phyloP scores from a whole-genome alignment of 1,284 basidiomycete genomes.

The Somion occarium region DNA sequence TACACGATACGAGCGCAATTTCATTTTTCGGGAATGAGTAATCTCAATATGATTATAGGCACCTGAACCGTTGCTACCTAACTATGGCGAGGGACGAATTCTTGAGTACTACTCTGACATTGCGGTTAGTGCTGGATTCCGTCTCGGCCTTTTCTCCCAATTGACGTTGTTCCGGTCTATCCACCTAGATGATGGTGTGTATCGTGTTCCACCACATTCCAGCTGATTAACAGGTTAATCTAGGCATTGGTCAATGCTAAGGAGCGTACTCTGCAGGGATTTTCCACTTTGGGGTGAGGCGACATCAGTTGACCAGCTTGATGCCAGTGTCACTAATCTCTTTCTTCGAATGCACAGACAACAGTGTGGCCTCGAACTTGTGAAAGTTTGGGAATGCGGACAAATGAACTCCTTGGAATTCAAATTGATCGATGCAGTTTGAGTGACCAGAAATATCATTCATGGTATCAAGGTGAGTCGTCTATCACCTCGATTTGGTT shows the following conservation, averaged over 20 bases:
- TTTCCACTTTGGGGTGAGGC: slow-evolving; percentile 25
- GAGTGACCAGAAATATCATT: too few species aligned
- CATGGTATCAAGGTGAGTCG: too few species aligned
- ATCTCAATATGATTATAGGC: slow-evolving; percentile 20
- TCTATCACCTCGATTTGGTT: too few species aligned
- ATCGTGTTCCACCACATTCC: neutral
- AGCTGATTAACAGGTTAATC: neutral
- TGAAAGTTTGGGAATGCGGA: slow-evolving; percentile 1
- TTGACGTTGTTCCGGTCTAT: neutral
- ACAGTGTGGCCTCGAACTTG: neutral
- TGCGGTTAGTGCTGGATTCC: slow-evolving; percentile 20
- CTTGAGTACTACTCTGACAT: slow-evolving; percentile 27
- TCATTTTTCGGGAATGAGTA: neutral
- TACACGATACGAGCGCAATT: neutral
- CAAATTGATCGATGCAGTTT: neutral
- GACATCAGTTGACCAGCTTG: neutral
- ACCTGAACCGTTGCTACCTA: slow-evolving; percentile 30
- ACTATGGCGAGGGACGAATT: slow-evolving; percentile 30
- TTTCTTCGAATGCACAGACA: slow-evolving; percentile 5
- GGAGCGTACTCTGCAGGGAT: slow-evolving; percentile 28
- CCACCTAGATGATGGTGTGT: neutral
- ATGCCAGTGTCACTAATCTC: slow-evolving; percentile 12
- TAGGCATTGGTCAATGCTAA: slow-evolving; percentile 22
- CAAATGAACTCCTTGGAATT: neutral
- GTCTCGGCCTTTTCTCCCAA: neutral